Evolutionary conservation across 305 asterid genomes (phyloP).

Genomic region (Rubia balearica): DNA sequence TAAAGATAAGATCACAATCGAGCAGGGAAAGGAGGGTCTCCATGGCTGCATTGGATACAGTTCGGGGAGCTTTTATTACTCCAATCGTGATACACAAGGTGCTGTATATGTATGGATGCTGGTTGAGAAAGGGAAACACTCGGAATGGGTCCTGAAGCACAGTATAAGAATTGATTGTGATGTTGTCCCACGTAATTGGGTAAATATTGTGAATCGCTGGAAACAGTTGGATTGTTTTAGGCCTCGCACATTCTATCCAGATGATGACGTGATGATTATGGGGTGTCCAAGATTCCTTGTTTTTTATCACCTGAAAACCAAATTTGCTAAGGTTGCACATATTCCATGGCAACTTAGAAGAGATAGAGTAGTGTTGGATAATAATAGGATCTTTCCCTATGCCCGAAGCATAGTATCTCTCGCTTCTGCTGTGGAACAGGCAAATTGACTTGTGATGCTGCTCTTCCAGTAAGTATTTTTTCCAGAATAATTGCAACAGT

Average conservation of each 20-base stretch:
- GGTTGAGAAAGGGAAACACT: background rate
- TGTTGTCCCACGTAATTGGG: background rate
- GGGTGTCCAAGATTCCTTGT: background rate
- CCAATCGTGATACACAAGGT: slow-evolving; percentile 1
- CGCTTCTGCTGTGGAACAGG: background rate
- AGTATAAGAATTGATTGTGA: background rate
- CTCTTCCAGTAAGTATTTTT: background rate
- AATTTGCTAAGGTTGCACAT: background rate
- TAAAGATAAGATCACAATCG: background rate
- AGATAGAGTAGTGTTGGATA: background rate
- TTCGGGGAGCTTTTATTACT: background rate
- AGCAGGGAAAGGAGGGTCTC: background rate
- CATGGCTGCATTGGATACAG: background rate
- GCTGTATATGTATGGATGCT: background rate
- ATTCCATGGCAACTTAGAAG: background rate
- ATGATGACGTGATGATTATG: background rate
- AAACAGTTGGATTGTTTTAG: background rate
- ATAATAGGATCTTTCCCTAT: background rate
- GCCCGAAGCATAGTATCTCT: background rate
- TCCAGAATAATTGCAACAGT: background rate
- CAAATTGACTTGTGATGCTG: background rate
- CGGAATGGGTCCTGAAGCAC: slow-evolving; percentile 1
- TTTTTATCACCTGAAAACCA: background rate
- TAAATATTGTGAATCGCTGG: background rate
- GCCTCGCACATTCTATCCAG: background rate